Conservation (phyloP, 106 monocot genomes). For the Apostasia shenzhenica region DNA sequence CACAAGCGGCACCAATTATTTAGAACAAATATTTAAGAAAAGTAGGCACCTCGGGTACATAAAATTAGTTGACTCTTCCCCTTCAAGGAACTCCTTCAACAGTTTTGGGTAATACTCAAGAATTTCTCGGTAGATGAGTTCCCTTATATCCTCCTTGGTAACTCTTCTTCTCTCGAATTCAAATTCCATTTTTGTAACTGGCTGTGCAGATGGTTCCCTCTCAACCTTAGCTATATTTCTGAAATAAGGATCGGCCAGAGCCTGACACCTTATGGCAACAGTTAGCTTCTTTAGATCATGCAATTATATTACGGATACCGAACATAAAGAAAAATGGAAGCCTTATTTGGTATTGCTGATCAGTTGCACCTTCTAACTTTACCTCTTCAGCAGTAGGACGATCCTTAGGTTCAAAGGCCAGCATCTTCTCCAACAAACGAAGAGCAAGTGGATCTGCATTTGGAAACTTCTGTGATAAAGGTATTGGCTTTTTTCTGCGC, state of each 20-base stretch:
- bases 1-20: neutral
- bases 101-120: constrained; percentile 88
- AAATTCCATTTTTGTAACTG: constrained; percentile 86
- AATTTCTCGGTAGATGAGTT: constrained; percentile 85
- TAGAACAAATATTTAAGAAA: neutral
- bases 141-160: constrained; percentile 86
- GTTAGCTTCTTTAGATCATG: constrained; percentile 22
- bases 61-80: constrained; percentile 63
- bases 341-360: neutral
- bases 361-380: constrained; percentile 11
- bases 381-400: constrained; percentile 91
- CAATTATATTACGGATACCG: neutral
- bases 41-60: constrained; percentile 78
- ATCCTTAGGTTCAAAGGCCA: constrained; percentile 91
- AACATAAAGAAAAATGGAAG: neutral
- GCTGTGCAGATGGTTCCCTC: constrained; percentile 81
- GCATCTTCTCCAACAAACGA: constrained; percentile 76
- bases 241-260: constrained; percentile 91
- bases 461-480: constrained; percentile 80
- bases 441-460: constrained; percentile 87
- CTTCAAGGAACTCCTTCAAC: constrained; percentile 71
- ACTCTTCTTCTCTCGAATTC: constrained; percentile 85
- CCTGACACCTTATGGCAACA: constrained; percentile 47
- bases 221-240: constrained; percentile 77
- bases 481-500: constrained; percentile 67